Conservation (phyloP, 345 rosid species). For the Trapa incisa region DNA sequence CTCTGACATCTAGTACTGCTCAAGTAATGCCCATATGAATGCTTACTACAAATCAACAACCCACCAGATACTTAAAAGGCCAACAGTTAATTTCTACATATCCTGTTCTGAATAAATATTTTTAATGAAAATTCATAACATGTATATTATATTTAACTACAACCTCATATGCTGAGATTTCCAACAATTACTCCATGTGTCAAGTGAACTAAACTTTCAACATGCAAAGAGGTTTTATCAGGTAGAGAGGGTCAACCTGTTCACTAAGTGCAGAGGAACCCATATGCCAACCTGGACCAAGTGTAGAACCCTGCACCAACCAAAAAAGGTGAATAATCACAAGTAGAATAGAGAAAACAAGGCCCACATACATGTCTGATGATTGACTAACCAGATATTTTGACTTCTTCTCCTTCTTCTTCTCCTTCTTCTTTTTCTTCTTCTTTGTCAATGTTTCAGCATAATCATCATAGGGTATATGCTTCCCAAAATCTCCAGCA, state of each 20-base stretch:
- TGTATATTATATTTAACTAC: not conserved
- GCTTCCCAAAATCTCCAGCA: slow-evolving; percentile 52
- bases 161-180: not conserved
- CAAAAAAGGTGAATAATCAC: slow-evolving; percentile 14
- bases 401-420: slow-evolving; percentile 15
- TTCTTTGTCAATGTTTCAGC: slow-evolving; percentile 70
- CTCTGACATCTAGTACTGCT: not conserved
- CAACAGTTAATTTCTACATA: not conserved
- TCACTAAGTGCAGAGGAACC: slow-evolving; percentile 53
- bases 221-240: not conserved
- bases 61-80: not conserved
- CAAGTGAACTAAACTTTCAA: not conserved
- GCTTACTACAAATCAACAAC: not conserved
- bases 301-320: slow-evolving; percentile 56
- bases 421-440: slow-evolving; percentile 75
- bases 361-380: not conserved
- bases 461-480: slow-evolving; percentile 53
- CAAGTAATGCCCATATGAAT: not conserved
- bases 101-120: not conserved
- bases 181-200: not conserved
- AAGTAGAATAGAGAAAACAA: slow-evolving; percentile 3
- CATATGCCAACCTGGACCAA: slow-evolving; percentile 69
- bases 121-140: not conserved
- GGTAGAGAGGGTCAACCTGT: slow-evolving; percentile 36
- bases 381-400: slow-evolving; percentile 36